Conservation (phyloP, 106 monocot species). For the Alisma plantagoaquatica region DNA sequence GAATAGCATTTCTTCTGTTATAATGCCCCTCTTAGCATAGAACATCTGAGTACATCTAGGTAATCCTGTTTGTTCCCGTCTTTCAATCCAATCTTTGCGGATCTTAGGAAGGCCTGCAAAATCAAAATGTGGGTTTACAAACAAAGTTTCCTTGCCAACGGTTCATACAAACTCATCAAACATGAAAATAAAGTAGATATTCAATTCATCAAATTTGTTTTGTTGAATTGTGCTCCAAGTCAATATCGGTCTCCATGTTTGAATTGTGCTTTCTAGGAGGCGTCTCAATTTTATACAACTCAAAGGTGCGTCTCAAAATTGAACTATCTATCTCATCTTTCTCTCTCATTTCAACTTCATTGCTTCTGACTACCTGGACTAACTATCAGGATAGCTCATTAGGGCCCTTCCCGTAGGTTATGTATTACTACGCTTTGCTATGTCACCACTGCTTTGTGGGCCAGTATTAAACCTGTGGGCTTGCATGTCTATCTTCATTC, state of each 20-base stretch:
- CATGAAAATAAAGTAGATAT: not conserved
- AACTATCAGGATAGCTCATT: too few relatives aligned
- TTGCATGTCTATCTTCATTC: too few relatives aligned
- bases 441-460: too few relatives aligned
- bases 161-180: not conserved
- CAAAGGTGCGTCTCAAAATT: not conserved
- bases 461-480: too few relatives aligned
- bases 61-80: conserved; percentile 47
- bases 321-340: too few relatives aligned
- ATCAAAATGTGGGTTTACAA: too few relatives aligned
- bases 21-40: conserved; percentile 85
- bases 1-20: conserved; percentile 94
- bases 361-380: too few relatives aligned
- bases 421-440: too few relatives aligned
- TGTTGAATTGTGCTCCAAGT: not conserved
- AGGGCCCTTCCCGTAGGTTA: too few relatives aligned
- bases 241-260: not conserved
- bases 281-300: not conserved
- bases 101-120: conserved; percentile 81
- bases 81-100: conserved; percentile 69
- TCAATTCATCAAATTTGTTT: not conserved
- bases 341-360: too few relatives aligned
- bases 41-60: conserved; percentile 95
- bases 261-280: not conserved
- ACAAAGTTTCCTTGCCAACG: too few relatives aligned